Base-by-base conservation (phyloP, 2,329 filamentous ascomycete species). In the Fusarium staphyleae region DNA sequence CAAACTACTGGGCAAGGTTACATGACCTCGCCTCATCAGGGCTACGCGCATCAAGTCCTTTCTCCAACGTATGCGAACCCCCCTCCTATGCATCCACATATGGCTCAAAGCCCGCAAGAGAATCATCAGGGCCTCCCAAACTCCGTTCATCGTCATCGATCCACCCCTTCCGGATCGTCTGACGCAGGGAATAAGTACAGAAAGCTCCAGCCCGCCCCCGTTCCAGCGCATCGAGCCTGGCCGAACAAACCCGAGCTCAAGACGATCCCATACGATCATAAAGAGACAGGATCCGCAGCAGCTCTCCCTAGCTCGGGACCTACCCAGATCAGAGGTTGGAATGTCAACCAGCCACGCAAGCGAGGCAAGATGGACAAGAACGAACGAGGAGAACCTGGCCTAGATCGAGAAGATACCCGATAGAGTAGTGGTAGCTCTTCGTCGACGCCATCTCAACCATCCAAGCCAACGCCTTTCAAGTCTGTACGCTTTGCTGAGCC, bases 261-360 rank as follows among this genome's bases (percentile, higher is more conserved):
- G 49, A 84, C 83, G 4, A 81, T 84, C 3, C 80, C 79, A 30
- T 86, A 85, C 58, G 79, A 81, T 15, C 84, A 85, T 66, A 85
- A 85, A 65, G 82, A 86, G 62, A 84, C 83, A 35, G 74, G 75
- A 4, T 77, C 81, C 2, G 78, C 77, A 14, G 82, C 84, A 42
- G 80, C 82, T 12, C 77, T 84, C 24, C 83, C 83, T 8, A 78
- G 77, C 40, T 80, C 78, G 13, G 83, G 81, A 0, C 83, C 83
- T 1, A 83, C 81, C 11, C 76, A 78, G 35, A 84, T 86, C 26
- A 71, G 83, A 22, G 83, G 82, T 1, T 86, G 83, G 83, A 82
- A 81, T 39, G 74, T 77, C 9, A 77, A 77, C 49, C 73, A 73
- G 54, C 70, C 71, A 48, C 70, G 73, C 35, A 75, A 75, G 58